Conservation (phyloP, 768 basidiomycete genomes). For the Dendrothele bispora region DNA sequence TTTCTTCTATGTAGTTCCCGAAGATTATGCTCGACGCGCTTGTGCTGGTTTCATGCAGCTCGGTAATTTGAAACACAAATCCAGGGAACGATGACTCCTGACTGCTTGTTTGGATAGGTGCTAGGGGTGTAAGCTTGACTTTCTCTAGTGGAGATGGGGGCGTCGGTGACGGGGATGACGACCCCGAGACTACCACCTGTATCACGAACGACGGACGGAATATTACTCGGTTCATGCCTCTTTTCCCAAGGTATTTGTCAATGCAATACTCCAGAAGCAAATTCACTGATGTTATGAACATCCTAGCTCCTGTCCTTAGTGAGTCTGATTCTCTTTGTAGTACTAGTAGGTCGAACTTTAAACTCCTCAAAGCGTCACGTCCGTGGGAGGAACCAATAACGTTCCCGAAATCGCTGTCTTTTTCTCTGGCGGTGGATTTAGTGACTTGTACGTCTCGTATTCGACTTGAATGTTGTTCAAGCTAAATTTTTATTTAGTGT, state of each 20-base stretch:
- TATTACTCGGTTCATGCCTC: slow-evolving; percentile 35
- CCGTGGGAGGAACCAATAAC: slow-evolving; percentile 56
- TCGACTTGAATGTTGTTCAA: background rate
- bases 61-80: slow-evolving; percentile 21
- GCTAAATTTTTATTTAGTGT: too few species aligned
- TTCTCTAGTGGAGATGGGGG: slow-evolving; percentile 57
- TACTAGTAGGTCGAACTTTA: background rate
- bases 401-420: slow-evolving; percentile 59
- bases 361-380: slow-evolving; percentile 53
- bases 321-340: slow-evolving; percentile 14
- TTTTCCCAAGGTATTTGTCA: slow-evolving; percentile 35
- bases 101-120: slow-evolving; percentile 28
- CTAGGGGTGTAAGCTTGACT: slow-evolving; percentile 48
- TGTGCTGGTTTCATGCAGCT: slow-evolving; percentile 49
- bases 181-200: slow-evolving; percentile 42
- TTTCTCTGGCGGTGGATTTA: slow-evolving; percentile 78
- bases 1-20: slow-evolving; percentile 34
- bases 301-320: slow-evolving; percentile 48
- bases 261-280: background rate
- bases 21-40: slow-evolving; percentile 41
- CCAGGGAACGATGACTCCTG: background rate
- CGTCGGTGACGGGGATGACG: slow-evolving; percentile 47
- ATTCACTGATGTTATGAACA: background rate
- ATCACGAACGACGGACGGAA: slow-evolving; percentile 48
- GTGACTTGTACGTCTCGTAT: slow-evolving; percentile 48